Evolutionary conservation across 108 stramenopile species (phyloP).

Genomic region (Cylindrotheca closterium): DNA sequence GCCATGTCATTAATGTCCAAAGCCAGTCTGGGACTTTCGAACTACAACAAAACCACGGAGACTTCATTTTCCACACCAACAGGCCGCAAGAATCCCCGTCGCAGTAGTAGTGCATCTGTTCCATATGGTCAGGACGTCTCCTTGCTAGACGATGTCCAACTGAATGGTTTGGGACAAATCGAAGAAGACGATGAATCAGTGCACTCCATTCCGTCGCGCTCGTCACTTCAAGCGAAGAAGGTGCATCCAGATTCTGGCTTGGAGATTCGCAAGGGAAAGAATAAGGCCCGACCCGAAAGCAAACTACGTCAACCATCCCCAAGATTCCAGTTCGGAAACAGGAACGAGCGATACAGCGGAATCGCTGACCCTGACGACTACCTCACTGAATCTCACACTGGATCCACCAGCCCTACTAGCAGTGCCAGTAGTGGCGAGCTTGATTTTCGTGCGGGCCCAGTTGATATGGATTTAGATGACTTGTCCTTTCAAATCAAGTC

Average conservation of each 20-base stretch:
- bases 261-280: too few species aligned
- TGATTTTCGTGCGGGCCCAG: conserved; percentile 11
- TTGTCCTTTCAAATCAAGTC: conserved; percentile 34
- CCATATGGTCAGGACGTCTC: conserved; percentile 40
- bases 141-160: conserved; percentile 21
- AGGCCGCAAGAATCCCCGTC: not conserved
- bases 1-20: not conserved
- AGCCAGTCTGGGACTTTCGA: not conserved
- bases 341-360: too few species aligned
- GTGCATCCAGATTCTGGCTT: too few species aligned
- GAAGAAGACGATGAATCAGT: conserved; percentile 13
- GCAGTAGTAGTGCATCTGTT: not conserved
- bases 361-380: not conserved
- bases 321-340: too few species aligned
- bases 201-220: too few species aligned
- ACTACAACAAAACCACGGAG: not conserved
- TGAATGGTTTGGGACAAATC: conserved; percentile 29
- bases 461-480: conserved; percentile 37
- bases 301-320: too few species aligned
- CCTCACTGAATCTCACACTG: too few species aligned
- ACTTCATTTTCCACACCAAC: not conserved
- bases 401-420: too few species aligned
- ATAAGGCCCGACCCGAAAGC: too few species aligned
- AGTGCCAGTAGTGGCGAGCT: not conserved
- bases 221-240: too few species aligned